Evolutionary conservation across 208 protist species (phyloP).

Genomic region (Angomonas ambiguus): DNA sequence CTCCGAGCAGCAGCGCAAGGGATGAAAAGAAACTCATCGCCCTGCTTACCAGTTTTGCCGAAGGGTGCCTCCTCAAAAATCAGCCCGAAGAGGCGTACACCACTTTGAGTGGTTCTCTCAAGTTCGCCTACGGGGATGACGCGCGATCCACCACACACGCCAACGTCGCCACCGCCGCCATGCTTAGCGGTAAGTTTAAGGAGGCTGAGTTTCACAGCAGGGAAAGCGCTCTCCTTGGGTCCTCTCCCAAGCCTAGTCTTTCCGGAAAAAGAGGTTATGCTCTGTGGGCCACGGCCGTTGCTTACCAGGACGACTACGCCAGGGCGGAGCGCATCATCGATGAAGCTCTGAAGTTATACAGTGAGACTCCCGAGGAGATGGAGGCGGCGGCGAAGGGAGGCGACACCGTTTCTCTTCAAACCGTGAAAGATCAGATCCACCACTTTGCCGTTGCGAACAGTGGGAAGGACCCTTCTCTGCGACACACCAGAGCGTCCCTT

Average conservation of each 20-base stretch:
- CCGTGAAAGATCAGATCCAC: slow-evolving; percentile 18
- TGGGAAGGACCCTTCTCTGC: slow-evolving; percentile 16
- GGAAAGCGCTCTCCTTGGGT: slow-evolving; percentile 59
- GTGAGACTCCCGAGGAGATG: not conserved
- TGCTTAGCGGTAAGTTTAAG: slow-evolving; percentile 61
- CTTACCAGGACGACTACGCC: slow-evolving; percentile 79
- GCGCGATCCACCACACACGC: slow-evolving; percentile 45
- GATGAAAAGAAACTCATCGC: slow-evolving; percentile 78
- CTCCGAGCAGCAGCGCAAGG: slow-evolving; percentile 35
- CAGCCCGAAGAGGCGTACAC: slow-evolving; percentile 52
- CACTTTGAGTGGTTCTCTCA: slow-evolving; percentile 38
- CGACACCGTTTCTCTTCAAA: slow-evolving; percentile 22
- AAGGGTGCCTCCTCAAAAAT: slow-evolving; percentile 42
- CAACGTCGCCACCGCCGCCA: slow-evolving; percentile 50
- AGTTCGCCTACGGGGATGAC: slow-evolving; percentile 71
- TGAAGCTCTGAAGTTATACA: slow-evolving; percentile 52
- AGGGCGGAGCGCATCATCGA: slow-evolving; percentile 52
- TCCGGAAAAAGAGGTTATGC: slow-evolving; percentile 35
- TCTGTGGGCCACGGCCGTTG: slow-evolving; percentile 70
- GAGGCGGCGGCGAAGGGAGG: not conserved
- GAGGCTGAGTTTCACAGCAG: slow-evolving; percentile 75
- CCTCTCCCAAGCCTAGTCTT: slow-evolving; percentile 14
- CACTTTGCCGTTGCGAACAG: not conserved
- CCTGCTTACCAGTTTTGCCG: slow-evolving; percentile 74
- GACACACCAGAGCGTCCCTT: slow-evolving; percentile 18